Percentiles rank a stretch among this genome's conserved stretches.
These are phyloP conservation scores for Kwoniella mangroviensis DNA, from an alignment of 768 basidiomycete species.

Conservation along the genomic window DNA sequence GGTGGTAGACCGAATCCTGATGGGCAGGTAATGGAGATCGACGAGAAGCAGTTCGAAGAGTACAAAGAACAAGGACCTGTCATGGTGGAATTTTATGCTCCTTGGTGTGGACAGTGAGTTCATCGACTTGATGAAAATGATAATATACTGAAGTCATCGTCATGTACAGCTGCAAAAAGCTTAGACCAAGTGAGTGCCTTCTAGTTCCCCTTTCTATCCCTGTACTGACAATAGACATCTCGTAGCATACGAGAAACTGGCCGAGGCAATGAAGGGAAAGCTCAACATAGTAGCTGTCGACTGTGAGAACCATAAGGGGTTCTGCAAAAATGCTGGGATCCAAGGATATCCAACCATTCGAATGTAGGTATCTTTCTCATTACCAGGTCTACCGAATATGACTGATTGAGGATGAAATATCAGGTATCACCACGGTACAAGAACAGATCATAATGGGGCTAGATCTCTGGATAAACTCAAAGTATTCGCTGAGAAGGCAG, in stretches of 20 bases:
- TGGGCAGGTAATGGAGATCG: slow-evolving; percentile 60
- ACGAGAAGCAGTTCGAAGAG: slow-evolving; percentile 46
- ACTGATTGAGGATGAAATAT: not conserved
- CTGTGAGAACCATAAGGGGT: slow-evolving; percentile 73
- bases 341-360: slow-evolving; percentile 82
- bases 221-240: not conserved
- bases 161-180: slow-evolving; percentile 73
- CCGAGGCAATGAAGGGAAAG: slow-evolving; percentile 69
- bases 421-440: slow-evolving; percentile 63
- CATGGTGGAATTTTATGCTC: slow-evolving; percentile 85
- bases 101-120: slow-evolving; percentile 84
- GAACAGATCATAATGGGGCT: slow-evolving; percentile 75
- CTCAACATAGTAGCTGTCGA: slow-evolving; percentile 84
- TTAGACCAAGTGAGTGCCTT: slow-evolving; percentile 66
- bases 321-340: slow-evolving; percentile 73
- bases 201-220: not conserved
- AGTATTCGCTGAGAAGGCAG: slow-evolving; percentile 75
- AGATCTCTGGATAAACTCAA: slow-evolving; percentile 73
- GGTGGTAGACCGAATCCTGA: slow-evolving; percentile 56
- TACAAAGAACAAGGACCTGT: slow-evolving; percentile 62
- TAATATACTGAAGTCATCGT: slow-evolving; percentile 18
- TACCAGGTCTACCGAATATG: not conserved
- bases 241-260: slow-evolving; percentile 75
- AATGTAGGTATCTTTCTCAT: slow-evolving; percentile 63
- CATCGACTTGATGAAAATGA: no score